These are phyloP conservation scores for Aspergillus sp. DNA, from an alignment of 2,329 filamentous ascomycete genomes.

Conservation along the genomic window DNA sequence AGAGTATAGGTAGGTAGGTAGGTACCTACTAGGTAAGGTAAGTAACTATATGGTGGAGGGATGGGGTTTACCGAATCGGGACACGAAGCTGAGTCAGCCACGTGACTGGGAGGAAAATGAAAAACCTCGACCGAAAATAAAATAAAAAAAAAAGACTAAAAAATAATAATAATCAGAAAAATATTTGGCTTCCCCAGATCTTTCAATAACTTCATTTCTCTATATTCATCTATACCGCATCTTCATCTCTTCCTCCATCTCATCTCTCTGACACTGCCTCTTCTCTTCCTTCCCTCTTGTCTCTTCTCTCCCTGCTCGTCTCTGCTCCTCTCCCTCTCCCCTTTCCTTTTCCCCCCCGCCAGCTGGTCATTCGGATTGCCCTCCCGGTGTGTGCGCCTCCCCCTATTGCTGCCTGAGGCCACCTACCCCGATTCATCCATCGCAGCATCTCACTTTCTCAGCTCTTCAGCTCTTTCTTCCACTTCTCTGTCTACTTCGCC, in stretches of 20 bases:
- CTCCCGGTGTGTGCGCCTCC: too few species aligned
- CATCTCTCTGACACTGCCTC: not conserved
- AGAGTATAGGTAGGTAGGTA: too few species aligned
- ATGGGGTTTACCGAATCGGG: too few species aligned
- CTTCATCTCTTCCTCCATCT: not conserved
- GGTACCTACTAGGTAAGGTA: too few species aligned
- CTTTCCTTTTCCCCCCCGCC: too few species aligned
- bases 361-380: too few species aligned
- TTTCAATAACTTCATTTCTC: not conserved
- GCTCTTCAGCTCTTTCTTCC: not conserved
- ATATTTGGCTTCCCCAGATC: not conserved
- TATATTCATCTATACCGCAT: not conserved
- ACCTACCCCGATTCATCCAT: too few species aligned
- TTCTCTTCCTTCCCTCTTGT: not conserved
- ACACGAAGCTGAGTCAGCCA: slow-evolving; percentile 9
- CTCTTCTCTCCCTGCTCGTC: too few species aligned
- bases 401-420: too few species aligned
- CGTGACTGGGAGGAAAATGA: not conserved
- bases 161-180: not conserved
- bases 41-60: too few species aligned
- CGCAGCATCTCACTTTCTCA: too few species aligned
- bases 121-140: not conserved
- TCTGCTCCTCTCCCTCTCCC: too few species aligned
- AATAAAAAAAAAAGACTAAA: not conserved
- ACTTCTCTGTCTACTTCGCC: not conserved